Evolutionary conservation across 225 moss, liverwort and hornwort species (phyloP).

Genomic region (Pseudisothecium myosuroides): DNA sequence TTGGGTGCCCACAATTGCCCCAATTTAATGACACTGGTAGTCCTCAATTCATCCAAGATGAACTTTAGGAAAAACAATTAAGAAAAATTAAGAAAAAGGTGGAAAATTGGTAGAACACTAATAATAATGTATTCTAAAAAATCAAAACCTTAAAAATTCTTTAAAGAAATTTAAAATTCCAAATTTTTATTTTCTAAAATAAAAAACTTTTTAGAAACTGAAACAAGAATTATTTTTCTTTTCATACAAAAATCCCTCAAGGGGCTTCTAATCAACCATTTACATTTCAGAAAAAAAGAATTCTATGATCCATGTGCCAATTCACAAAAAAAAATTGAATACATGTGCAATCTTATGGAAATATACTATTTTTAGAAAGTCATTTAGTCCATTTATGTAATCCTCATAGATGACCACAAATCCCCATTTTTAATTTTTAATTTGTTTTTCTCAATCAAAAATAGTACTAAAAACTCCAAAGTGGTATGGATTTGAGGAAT

Average conservation of each 20-base stretch:
- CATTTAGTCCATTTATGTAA: not conserved
- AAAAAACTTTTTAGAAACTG: too few relatives aligned
- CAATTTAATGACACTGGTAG: fast-evolving
- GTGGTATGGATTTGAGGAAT: not conserved
- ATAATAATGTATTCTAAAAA: not conserved
- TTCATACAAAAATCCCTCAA: not conserved
- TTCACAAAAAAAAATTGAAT: not conserved
- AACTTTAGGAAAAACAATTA: not conserved
- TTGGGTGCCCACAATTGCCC: fast-evolving
- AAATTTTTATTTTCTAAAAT: too few relatives aligned
- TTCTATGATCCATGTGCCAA: not conserved
- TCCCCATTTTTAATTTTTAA: not conserved
- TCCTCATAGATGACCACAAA: not conserved
- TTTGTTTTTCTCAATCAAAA: not conserved
- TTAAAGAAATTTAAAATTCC: not conserved
- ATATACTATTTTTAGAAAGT: not conserved
- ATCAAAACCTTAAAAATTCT: not conserved
- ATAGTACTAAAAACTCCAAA: not conserved
- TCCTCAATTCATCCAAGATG: not conserved
- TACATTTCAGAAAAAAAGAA: not conserved
- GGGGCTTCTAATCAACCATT: not conserved
- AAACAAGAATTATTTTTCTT: not conserved
- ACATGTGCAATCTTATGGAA: not conserved
- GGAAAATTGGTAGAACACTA: not conserved
- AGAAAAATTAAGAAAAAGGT: not conserved